phyloP scores from a whole-genome alignment of 768 basidiomycete species.

The Agrocybe pediades region DNA sequence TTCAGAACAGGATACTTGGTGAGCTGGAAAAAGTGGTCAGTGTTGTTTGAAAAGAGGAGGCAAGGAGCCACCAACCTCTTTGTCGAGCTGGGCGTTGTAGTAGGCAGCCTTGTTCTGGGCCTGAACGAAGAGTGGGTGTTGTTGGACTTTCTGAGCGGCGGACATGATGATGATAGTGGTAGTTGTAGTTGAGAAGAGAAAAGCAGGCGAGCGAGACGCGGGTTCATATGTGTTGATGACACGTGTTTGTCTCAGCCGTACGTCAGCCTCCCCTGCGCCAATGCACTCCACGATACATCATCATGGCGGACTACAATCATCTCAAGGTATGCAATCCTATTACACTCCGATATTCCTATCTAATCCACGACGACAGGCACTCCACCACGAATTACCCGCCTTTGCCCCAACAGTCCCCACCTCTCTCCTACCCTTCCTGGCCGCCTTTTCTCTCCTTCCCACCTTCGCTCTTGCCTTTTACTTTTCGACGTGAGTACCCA shows the following conservation, averaged over 20 bases:
- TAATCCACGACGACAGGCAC: conserved; percentile 37
- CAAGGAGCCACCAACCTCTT: conserved; percentile 68
- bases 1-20: conserved; percentile 86
- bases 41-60: conserved; percentile 8
- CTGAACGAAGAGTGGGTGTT: conserved; percentile 86
- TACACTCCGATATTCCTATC: conserved; percentile 4
- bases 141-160: conserved; percentile 79
- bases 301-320: conserved; percentile 61
- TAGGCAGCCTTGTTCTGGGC: conserved; percentile 80
- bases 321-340: conserved; percentile 45
- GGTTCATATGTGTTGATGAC: conserved; percentile 59
- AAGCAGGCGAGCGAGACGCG: conserved; percentile 16
- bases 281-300: conserved; percentile 33
- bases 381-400: conserved; percentile 67
- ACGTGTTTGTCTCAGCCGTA: conserved; percentile 59
- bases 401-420: conserved; percentile 76
- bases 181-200: conserved; percentile 25
- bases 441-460: conserved; percentile 67
- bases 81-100: conserved; percentile 91
- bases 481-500: conserved; percentile 73
- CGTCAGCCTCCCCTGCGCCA: conserved; percentile 37
- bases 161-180: conserved; percentile 55
- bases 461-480: conserved; percentile 91
- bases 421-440: conserved; percentile 68
- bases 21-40: conserved; percentile 44